These are phyloP conservation scores for Aegilops sharonensis DNA, from an alignment of 176 grass and related monocot species.

Conservation along the genomic window DNA sequence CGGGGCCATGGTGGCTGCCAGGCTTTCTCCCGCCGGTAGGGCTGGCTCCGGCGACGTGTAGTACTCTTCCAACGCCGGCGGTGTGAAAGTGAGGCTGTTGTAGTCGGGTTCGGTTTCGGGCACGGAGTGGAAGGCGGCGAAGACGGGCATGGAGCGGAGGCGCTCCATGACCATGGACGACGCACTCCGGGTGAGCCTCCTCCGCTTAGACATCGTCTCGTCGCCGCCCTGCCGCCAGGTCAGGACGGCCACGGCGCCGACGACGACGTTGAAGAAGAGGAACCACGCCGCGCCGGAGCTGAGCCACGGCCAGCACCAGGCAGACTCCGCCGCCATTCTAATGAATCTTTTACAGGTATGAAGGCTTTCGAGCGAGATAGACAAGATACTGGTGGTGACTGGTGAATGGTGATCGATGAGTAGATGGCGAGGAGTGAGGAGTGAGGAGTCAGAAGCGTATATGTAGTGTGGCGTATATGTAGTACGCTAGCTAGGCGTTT, in stretches of 20 bases:
- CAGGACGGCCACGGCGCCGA: conserved; percentile 26
- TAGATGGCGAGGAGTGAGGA: not conserved
- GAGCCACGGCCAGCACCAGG: conserved; percentile 22
- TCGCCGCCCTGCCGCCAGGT: not conserved
- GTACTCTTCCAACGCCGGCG: not conserved
- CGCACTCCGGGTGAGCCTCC: conserved; percentile 28
- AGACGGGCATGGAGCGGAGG: conserved; percentile 20
- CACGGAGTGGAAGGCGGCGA: not conserved
- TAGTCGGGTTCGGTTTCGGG: not conserved
- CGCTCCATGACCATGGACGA: conserved; percentile 28
- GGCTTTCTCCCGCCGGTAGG: not conserved
- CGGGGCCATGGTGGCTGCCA: not conserved
- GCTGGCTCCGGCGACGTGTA: not conserved
- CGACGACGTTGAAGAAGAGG: conserved; percentile 28
- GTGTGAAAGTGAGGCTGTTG: not conserved
- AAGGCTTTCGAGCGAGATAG: no score
- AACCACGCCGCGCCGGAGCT: conserved; percentile 36
- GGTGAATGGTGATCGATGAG: no score
- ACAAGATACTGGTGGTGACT: no score
- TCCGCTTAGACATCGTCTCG: not conserved
- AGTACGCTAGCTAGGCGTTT: not conserved
- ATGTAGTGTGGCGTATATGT: not conserved
- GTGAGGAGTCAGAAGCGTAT: no score
- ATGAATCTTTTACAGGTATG: not conserved
- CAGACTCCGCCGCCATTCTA: not conserved